Evolutionary conservation across 768 basidiomycete species (phyloP), one percentile per base, ranked within the genome.

Genomic region (Neoboletus subvelutipes): DNA sequence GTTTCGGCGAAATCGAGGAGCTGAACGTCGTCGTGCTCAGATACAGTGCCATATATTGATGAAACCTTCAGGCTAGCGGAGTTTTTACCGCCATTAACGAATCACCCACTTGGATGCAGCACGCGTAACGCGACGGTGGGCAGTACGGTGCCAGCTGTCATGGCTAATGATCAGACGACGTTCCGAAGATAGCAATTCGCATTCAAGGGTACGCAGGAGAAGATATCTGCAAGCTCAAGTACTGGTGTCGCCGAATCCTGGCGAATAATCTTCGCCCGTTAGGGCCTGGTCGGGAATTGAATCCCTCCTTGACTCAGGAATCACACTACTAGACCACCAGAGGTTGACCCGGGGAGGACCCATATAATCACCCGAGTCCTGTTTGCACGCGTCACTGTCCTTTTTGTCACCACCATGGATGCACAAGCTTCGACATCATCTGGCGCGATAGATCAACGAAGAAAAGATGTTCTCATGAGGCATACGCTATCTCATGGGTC

Each of bases 391-490:
- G 59, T 61, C 37, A 36, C 33, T 41, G 15, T 55, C 15, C n/a
- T 46, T 53, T 45, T 54, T n/a, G 34, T 57, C 45, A 61, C 48
- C 40, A 58, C 58, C 49, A 71, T 71, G 69, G 68, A 72, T 33
- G 47, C 62, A 62, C 68, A 68, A 28, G 64, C 66, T 46, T 70
- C 85, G 48, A 79, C 84, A 59, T 86, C 86, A 9, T 77, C 86
- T 17, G 78, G 77, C 39, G 65, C 71, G 24, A 83, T 92, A 62
- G 91, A 93, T 58, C 82, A 87, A 63, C 83, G 88, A 90, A 85
- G 63, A 80, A 77, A n/a, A n/a, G n/a, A n/a, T n/a, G n/a, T 36
- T 93, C 92, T 67, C 80, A 91, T 57, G 88, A 89, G 57, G 91
- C 90, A 61, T 26, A 74, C 64, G 6, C 20, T 31, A 26, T n/a